A percentile compares a stretch with the other conserved stretches of the same genome.
phyloP scores from a whole-genome alignment of 176 grass and related monocot species.

The Rhynchospora pubera region DNA sequence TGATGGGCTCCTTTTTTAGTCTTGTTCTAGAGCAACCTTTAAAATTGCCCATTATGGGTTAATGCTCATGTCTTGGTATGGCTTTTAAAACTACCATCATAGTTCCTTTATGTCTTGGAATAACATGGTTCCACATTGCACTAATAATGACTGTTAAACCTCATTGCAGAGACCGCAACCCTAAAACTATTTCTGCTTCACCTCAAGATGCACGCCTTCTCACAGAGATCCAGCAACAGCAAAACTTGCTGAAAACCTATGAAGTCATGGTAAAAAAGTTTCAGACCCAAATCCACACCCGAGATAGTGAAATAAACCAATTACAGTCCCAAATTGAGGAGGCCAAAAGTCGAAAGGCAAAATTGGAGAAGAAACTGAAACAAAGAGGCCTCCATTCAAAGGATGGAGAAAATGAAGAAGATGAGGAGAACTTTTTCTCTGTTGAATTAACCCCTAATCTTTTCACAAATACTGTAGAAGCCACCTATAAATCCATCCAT shows the following conservation, averaged over 20 bases:
- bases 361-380: slow-evolving; percentile 94
- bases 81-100: too few relatives aligned
- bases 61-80: too few relatives aligned
- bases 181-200: slow-evolving; percentile 62
- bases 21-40: too few relatives aligned
- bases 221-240: slow-evolving; percentile 89
- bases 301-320: slow-evolving; percentile 65
- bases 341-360: slow-evolving; percentile 66
- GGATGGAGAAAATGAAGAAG: slow-evolving; percentile 52
- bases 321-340: slow-evolving; percentile 75
- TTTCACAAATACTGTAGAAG: slow-evolving; percentile 74
- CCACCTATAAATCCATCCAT: slow-evolving; percentile 80
- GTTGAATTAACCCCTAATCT: slow-evolving; percentile 82
- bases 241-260: slow-evolving; percentile 87
- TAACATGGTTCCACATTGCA: background rate
- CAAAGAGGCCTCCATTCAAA: slow-evolving; percentile 81
- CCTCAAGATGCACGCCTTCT: slow-evolving; percentile 84
- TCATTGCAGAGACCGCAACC: slow-evolving; percentile 50
- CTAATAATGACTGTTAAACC: background rate
- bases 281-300: slow-evolving; percentile 87
- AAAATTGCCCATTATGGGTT: too few relatives aligned
- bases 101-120: background rate
- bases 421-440: slow-evolving; percentile 84
- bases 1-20: too few relatives aligned
- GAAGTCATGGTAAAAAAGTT: slow-evolving; percentile 99